Evolutionary conservation across 2,329 filamentous ascomycete species (phyloP).

Genomic region (Zelopaecilomyces penicillatus): DNA sequence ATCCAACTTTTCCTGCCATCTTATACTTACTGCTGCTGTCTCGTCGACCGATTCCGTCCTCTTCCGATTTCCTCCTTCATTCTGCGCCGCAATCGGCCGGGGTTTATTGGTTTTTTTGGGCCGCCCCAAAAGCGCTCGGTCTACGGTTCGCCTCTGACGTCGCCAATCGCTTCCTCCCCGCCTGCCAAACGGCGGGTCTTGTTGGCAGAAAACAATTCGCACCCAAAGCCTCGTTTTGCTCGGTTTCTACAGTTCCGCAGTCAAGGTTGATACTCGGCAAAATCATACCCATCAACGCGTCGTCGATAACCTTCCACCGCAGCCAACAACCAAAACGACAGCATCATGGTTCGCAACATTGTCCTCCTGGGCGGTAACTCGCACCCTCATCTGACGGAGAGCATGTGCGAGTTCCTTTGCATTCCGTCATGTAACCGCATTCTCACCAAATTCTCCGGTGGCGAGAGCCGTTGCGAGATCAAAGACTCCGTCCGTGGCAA

Average conservation of each 20-base stretch:
- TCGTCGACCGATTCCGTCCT: slow-evolving; percentile 5
- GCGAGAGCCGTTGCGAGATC: slow-evolving; percentile 92
- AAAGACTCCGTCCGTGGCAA: slow-evolving; percentile 94
- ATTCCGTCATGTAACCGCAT: slow-evolving; percentile 78
- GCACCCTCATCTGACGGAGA: slow-evolving; percentile 79
- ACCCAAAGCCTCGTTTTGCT: slow-evolving; percentile 1
- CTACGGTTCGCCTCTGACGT: slow-evolving; percentile 9
- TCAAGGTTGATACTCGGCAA: too few relatives aligned
- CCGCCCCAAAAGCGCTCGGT: not conserved
- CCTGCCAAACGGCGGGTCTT: slow-evolving; percentile 6
- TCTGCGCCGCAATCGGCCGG: slow-evolving; percentile 8
- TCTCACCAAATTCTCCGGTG: slow-evolving; percentile 86
- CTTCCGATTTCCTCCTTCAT: slow-evolving; percentile 3
- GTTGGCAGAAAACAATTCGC: slow-evolving; percentile 3
- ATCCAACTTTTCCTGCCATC: too few relatives aligned
- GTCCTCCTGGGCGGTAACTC: slow-evolving; percentile 90
- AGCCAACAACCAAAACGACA: slow-evolving; percentile 4
- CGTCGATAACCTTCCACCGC: not conserved
- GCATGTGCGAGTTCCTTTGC: slow-evolving; percentile 80
- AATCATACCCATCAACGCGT: not conserved
- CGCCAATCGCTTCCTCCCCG: slow-evolving; percentile 4
- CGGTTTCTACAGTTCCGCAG: not conserved
- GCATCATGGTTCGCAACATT: slow-evolving; percentile 83
- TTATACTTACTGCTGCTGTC: not conserved
- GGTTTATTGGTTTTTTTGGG: too few relatives aligned